Conservation (phyloP, 148 eudicot species). For the Bassia scoparia region DNA sequence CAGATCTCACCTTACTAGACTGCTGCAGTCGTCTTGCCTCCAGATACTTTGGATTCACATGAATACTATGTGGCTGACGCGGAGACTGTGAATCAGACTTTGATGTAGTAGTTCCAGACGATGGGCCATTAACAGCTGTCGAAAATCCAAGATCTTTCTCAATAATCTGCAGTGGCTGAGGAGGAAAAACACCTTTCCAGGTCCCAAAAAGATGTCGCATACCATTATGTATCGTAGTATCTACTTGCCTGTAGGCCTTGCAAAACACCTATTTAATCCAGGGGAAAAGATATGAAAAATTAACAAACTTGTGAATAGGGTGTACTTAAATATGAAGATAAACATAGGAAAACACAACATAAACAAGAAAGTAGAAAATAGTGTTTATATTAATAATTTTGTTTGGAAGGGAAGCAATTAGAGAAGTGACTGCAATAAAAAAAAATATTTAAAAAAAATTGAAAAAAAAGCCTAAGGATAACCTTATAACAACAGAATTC, state of each 20-base stretch:
- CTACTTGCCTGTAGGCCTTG: conserved; percentile 88
- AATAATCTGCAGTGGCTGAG: conserved; percentile 75
- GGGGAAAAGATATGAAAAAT: neutral
- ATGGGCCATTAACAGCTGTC: conserved; percentile 57
- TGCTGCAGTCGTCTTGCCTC: conserved; percentile 93
- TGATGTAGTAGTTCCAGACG: conserved; percentile 51
- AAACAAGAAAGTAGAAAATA: neutral
- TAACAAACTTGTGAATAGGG: neutral
- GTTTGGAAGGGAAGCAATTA: neutral
- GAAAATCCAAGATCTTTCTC: conserved; percentile 82
- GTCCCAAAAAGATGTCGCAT: conserved; percentile 98
- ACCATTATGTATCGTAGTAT: conserved; percentile 59
- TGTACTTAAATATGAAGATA: neutral
- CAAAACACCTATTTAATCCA: conserved; percentile 71
- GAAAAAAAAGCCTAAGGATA: neutral
- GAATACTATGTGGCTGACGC: conserved; percentile 77
- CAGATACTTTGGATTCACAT: conserved; percentile 91
- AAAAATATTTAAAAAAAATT: conserved; percentile 8
- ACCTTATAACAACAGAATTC: neutral
- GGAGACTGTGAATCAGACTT: conserved; percentile 66
- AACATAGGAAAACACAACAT: neutral
- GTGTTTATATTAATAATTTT: neutral
- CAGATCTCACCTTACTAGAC: conserved; percentile 56
- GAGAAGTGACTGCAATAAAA: neutral
- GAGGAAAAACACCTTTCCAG: conserved; percentile 96